These are phyloP conservation scores for Curvularia verruculosa DNA, from an alignment of 2,329 filamentous ascomycete genomes.

Conservation along the genomic window DNA sequence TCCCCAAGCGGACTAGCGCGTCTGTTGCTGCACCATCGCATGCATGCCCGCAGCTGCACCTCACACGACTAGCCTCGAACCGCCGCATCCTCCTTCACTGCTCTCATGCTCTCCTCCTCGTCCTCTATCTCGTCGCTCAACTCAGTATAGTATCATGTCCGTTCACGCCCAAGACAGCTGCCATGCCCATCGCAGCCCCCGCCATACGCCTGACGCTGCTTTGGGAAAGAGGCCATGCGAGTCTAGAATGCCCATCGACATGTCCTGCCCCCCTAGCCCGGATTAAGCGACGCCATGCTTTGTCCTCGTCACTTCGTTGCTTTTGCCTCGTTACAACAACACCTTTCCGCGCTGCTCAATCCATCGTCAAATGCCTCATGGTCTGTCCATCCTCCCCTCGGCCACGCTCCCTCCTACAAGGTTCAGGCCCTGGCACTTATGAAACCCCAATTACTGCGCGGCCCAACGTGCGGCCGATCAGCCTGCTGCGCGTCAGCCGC, in stretches of 20 bases:
- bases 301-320: background rate
- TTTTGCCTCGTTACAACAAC: background rate
- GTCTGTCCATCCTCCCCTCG: too few species aligned
- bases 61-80: background rate
- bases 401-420: background rate
- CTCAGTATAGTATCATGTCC: background rate
- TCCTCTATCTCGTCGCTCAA: background rate
- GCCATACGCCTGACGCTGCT: constrained; percentile 5
- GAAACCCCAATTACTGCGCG: constrained; percentile 4
- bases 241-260: constrained; percentile 9
- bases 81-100: constrained; percentile 7
- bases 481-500: constrained; percentile 4
- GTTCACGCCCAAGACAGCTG: background rate
- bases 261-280: constrained; percentile 1
- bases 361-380: too few species aligned
- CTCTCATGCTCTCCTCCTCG: constrained; percentile 2
- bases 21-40: constrained; percentile 1
- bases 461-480: constrained; percentile 6
- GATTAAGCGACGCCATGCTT: background rate
- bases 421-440: background rate
- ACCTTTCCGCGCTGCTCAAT: too few species aligned
- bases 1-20: constrained; percentile 7
- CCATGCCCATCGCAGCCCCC: background rate
- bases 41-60: constrained; percentile 7
- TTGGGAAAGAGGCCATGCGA: constrained; percentile 4